phyloP scores from a whole-genome alignment of 2,329 filamentous ascomycete species.

The Claviceps sp. region DNA sequence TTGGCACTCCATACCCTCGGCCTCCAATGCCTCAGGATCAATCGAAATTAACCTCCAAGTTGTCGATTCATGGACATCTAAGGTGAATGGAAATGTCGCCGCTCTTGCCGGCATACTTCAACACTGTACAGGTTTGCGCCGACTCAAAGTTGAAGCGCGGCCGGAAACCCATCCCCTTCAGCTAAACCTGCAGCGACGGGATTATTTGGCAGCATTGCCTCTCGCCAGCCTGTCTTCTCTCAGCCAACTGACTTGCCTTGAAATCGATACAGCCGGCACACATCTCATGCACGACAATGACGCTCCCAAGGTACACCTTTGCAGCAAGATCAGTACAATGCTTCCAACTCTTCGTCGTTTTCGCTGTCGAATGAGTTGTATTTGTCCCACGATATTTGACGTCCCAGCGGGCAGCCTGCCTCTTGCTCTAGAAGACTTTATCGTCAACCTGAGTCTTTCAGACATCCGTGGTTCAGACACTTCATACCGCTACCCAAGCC shows the following conservation, averaged over 20 bases:
- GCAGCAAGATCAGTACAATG: slow-evolving; percentile 2
- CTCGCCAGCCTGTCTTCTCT: slow-evolving; percentile 4
- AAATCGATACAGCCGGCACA: slow-evolving; percentile 6
- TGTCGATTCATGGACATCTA: slow-evolving; percentile 2
- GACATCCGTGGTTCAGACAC: not conserved
- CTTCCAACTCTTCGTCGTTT: slow-evolving; percentile 5
- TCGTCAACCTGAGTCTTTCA: slow-evolving; percentile 7
- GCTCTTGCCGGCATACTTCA: slow-evolving; percentile 4
- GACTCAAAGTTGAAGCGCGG: slow-evolving; percentile 4
- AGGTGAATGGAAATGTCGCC: slow-evolving; percentile 1
- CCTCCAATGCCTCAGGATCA: not conserved
- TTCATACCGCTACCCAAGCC: not conserved
- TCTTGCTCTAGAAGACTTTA: slow-evolving; percentile 2
- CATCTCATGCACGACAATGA: not conserved
- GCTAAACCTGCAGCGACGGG: not conserved
- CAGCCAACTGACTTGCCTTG: slow-evolving; percentile 5
- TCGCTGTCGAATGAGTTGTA: slow-evolving; percentile 5
- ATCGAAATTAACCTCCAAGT: not conserved
- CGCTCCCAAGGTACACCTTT: slow-evolving; percentile 3
- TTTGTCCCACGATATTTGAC: slow-evolving; percentile 5
- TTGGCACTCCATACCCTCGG: slow-evolving; percentile 2
- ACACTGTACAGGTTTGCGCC: slow-evolving; percentile 4
- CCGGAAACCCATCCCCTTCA: slow-evolving; percentile 4
- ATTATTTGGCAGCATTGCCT: slow-evolving; percentile 4
- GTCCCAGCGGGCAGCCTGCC: not conserved